Base-by-base conservation (phyloP, 1,284 basidiomycete species). In the Mycosarcoma maydis region DNA sequence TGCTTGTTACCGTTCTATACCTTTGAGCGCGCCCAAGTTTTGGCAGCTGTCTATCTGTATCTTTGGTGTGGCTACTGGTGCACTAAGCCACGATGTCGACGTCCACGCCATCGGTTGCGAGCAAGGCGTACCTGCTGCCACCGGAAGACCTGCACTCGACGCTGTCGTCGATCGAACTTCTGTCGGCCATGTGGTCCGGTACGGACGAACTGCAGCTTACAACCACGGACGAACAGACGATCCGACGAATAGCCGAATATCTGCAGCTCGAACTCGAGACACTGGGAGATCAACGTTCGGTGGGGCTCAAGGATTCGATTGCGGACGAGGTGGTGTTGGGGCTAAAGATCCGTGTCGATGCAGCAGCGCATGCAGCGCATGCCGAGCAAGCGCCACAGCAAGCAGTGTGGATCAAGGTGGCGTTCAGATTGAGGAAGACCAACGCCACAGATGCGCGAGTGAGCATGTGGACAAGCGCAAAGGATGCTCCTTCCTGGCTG, bases 161-260 rank as follows among this genome's bases (percentile, higher is more conserved):
- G 11, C 36, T 73, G 9, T 47, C 45, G 2, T 44, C 70, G 2
- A 48, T 73, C 52, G 66, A 75, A 39, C 44, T 75, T 17, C 44
- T 75, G 14, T 45, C 55, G 10, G 65, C 73, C 37, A 75, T 75
- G 73, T 75, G 73, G 73, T 46, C 45, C 6, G 70, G 65, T 1
- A 33, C 37, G 6, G 67, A 64, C 37, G 70, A 72, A 33, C 43
- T 75, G 0, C 14, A 19, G 5, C 29, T 74, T 20, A 13, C 45
- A 3, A 3, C 41, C 2, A 16, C 27, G 3, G 64, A 61, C 14
- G 61, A 68, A 17, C 10, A 6, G 1, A 23, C 46, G 10, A 48
- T 67, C 6, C 29, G 39, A 11, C 4, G 6, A 1, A 36, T 75
- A 2, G 65, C 51, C 2, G 49, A 67, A 17, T 75, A 59, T 32